Evolutionary conservation across 2,329 filamentous ascomycete species (phyloP).

Genomic region (Fusarium sp.): DNA sequence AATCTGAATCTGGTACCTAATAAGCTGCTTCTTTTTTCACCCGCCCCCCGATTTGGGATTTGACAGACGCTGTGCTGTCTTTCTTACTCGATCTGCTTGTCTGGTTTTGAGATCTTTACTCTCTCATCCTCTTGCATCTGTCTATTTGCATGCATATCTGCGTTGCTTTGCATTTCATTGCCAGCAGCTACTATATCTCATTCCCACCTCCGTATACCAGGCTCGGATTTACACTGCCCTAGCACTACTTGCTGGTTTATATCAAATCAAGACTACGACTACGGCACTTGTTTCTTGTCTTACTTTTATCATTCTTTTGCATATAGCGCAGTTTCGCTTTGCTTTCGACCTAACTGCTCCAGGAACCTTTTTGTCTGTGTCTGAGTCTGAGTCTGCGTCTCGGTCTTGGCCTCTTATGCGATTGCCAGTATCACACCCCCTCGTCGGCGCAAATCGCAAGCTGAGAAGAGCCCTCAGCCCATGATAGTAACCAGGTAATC

Average conservation of each 20-base stretch:
- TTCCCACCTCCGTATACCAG: background rate
- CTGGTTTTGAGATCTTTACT: constrained; percentile 16
- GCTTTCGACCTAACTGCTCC: constrained; percentile 15
- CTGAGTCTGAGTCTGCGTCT: background rate
- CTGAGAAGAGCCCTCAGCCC: constrained; percentile 1
- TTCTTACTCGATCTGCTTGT: constrained; percentile 28
- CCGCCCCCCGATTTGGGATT: constrained; percentile 32
- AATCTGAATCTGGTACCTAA: constrained; percentile 21
- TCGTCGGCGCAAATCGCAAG: constrained; percentile 26
- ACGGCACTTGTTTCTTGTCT: constrained; percentile 10
- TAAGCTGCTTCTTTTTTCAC: constrained; percentile 21
- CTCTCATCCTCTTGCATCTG: constrained; percentile 15
- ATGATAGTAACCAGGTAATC: constrained; percentile 8
- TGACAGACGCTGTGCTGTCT: constrained; percentile 24
- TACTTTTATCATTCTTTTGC: constrained; percentile 14
- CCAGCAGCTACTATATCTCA: background rate
- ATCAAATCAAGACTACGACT: constrained; percentile 11
- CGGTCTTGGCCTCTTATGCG: constrained; percentile 1
- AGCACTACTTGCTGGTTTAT: constrained; percentile 18
- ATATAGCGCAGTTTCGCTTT: constrained; percentile 27
- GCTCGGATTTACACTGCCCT: background rate
- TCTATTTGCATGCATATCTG: constrained; percentile 14
- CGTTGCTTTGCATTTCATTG: constrained; percentile 11
- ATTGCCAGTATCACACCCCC: constrained; percentile 23
- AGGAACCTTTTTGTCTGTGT: constrained; percentile 15